phyloP scores from a whole-genome alignment of 2,329 filamentous ascomycete genomes.

The Furcasterigmium furcatum region DNA sequence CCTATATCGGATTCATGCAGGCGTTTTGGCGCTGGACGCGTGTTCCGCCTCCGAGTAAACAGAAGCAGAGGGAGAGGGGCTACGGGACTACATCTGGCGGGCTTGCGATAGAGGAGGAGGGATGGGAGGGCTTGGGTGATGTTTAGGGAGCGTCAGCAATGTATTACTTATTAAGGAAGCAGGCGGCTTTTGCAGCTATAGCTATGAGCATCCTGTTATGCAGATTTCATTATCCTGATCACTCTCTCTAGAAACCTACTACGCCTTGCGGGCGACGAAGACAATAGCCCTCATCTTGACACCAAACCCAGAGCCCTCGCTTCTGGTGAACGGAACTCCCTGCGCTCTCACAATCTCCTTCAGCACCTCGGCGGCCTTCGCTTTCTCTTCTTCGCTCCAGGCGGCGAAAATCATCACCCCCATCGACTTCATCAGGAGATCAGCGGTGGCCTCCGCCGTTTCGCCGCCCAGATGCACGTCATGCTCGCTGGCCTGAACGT shows the following conservation, averaged over 20 bases:
- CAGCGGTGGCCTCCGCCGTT: slow-evolving; percentile 2
- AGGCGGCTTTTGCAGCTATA: too few species aligned
- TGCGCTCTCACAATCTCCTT: not conserved
- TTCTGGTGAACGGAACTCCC: not conserved
- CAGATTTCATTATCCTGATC: too few species aligned
- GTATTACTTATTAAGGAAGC: too few species aligned
- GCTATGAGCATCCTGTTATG: too few species aligned
- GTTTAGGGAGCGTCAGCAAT: not conserved
- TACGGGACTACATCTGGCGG: slow-evolving; percentile 1
- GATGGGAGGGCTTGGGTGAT: not conserved
- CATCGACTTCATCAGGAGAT: slow-evolving; percentile 1
- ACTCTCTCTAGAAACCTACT: too few species aligned
- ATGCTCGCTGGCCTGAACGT: slow-evolving; percentile 2
- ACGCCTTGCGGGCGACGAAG: not conserved
- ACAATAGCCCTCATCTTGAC: not conserved
- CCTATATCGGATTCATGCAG: not conserved
- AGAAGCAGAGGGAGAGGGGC: not conserved
- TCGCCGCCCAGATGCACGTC: slow-evolving; percentile 4
- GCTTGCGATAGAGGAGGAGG: not conserved
- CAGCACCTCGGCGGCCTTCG: not conserved
- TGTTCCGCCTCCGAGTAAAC: not conserved
- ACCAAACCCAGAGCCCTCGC: not conserved
- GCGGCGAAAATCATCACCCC: not conserved
- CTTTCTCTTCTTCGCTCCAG: slow-evolving; percentile 8
- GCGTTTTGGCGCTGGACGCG: not conserved